Conservation (phyloP, 306 rosid species). For the Prunus padus region DNA sequence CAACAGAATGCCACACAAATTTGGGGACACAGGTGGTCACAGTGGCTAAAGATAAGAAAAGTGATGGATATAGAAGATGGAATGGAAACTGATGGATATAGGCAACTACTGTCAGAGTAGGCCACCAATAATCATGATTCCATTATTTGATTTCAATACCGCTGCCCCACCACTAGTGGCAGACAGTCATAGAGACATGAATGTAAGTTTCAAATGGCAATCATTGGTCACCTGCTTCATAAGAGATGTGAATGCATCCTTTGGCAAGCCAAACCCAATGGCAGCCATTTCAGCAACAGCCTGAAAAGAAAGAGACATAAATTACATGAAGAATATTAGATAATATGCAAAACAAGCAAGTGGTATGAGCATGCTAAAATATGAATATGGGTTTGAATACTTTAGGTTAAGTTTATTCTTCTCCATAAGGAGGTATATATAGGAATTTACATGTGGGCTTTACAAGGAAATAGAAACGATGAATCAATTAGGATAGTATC, state of each 20-base stretch:
- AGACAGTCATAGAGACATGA: neutral
- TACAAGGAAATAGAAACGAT: too few relatives aligned
- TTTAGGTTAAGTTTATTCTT: too few relatives aligned
- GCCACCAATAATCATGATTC: neutral
- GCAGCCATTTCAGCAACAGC: slow-evolving; percentile 98
- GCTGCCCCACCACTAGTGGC: neutral
- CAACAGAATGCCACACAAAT: neutral
- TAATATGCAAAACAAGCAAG: slow-evolving; percentile 3
- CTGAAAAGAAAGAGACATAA: slow-evolving; percentile 35
- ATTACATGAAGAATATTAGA: neutral
- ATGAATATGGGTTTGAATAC: too few relatives aligned
- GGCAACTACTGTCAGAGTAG: neutral
- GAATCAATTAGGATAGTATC: too few relatives aligned
- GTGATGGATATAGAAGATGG: neutral
- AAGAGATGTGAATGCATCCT: slow-evolving; percentile 85
- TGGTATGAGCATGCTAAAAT: slow-evolving; percentile 1
- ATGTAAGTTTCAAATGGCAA: neutral
- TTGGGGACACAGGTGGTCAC: neutral
- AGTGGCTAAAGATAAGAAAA: neutral
- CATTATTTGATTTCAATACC: neutral
- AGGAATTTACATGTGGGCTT: too few relatives aligned
- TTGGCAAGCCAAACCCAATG: slow-evolving; percentile 88
- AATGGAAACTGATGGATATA: neutral
- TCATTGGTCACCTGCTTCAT: slow-evolving; percentile 70
- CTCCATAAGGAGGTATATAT: too few relatives aligned